A percentile compares a stretch with the other conserved stretches of the same genome.
Evolutionary conservation across 192 early-diverging fungal species (phyloP).

Genomic region (Piromyces finnis): DNA sequence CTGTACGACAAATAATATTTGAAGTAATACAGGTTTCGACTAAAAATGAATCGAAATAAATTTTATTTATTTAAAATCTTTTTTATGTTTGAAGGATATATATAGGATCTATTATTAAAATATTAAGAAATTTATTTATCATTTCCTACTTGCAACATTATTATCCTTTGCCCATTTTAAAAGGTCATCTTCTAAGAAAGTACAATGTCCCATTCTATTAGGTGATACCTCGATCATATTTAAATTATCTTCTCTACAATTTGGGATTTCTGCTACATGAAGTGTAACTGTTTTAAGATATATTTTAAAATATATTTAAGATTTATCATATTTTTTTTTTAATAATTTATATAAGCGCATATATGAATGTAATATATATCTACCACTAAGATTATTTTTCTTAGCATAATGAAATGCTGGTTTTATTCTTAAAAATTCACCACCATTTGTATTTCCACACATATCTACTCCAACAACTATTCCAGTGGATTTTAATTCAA

Average conservation of each 20-base stretch:
- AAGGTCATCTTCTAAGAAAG: slow-evolving; percentile 12
- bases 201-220: slow-evolving; percentile 36
- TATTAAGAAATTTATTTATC: not conserved
- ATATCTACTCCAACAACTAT: slow-evolving; percentile 39
- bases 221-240: slow-evolving; percentile 15
- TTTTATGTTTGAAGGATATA: too few species aligned
- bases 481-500: slow-evolving; percentile 8
- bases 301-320: not conserved
- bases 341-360: too few species aligned
- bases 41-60: not conserved
- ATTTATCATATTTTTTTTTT: too few species aligned
- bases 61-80: too few species aligned
- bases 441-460: slow-evolving; percentile 27
- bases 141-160: not conserved
- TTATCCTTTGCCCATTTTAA: slow-evolving; percentile 1
- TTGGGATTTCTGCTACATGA: slow-evolving; percentile 31
- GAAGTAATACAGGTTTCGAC: slow-evolving; percentile 48
- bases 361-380: not conserved
- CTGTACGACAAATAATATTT: slow-evolving; percentile 35
- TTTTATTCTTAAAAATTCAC: slow-evolving; percentile 13
- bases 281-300: slow-evolving; percentile 13
- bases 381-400: slow-evolving; percentile 14
- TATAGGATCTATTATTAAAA: too few species aligned
- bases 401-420: slow-evolving; percentile 28
- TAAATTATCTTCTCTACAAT: slow-evolving; percentile 15